Evolutionary conservation across 345 rosid species (phyloP).

Genomic region (Physaria fendleri): DNA sequence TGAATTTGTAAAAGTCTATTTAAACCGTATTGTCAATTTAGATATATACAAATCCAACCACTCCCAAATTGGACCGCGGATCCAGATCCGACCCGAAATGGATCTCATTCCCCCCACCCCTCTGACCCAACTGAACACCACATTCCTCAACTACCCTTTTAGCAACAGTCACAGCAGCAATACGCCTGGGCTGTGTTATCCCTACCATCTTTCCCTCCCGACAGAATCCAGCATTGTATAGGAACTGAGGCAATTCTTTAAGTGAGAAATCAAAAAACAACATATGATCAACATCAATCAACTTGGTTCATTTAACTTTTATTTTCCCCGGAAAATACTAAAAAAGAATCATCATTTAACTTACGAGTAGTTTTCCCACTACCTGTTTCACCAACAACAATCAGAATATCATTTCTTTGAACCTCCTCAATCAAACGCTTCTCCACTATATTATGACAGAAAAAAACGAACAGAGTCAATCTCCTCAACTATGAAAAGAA

Average conservation of each 20-base stretch:
- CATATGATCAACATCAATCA: background rate
- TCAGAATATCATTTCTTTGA: constrained; percentile 45
- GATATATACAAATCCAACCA: too few species aligned
- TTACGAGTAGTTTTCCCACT: constrained; percentile 97
- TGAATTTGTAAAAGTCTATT: too few species aligned
- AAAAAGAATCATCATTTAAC: constrained; percentile 1
- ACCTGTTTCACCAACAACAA: constrained; percentile 95
- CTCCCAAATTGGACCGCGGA: too few species aligned
- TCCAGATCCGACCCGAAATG: too few species aligned
- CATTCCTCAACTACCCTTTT: constrained; percentile 87
- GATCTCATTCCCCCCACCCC: too few species aligned
- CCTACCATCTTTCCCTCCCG: constrained; percentile 65
- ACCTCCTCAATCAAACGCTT: constrained; percentile 71
- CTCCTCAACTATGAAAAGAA: background rate
- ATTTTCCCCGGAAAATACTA: background rate
- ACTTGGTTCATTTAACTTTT: background rate
- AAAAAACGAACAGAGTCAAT: constrained; percentile 8
- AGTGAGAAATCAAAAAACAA: background rate
- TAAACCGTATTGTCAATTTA: too few species aligned
- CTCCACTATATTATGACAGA: constrained; percentile 43
- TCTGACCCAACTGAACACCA: constrained; percentile 65
- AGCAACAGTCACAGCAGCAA: constrained; percentile 88
- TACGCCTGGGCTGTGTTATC: constrained; percentile 87
- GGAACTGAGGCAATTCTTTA: constrained; percentile 89
- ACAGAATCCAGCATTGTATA: constrained; percentile 68